Evolutionary conservation across 345 rosid species (phyloP), one percentile per base, ranked within the genome.

Genomic region (Brassica napus): DNA sequence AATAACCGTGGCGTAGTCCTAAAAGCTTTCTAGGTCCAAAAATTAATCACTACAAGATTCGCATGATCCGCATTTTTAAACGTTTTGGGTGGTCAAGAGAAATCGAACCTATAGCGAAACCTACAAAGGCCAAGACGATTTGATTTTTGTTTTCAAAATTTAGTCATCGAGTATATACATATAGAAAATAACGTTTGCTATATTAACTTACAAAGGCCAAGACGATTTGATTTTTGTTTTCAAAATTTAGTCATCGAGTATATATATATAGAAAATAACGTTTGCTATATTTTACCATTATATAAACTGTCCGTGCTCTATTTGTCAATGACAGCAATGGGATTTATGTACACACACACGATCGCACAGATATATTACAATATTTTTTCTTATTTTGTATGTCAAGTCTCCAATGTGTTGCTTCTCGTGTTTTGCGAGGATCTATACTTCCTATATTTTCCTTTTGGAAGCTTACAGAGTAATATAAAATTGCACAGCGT

Each of bases 351-450:
- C 26, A 16, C 14, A 64, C 26, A 65, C 31, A 28, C 47, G 24
- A 1, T 37, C 44, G 1, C 14, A 24, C 4, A 44, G 6, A 49
- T n/a, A 8, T 23, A 74, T 4, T 44, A 44, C n/a, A 44, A 44
- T 35, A 35, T 35, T 35, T 7, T 7, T 59, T 21, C 63, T n/a
- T 31, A 23, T 9, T 59, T 58, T 21, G 15, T 18, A 44, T 67
- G 37, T 32, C n/a, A 42, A 68, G 63, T 62, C 37, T 62, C 37
- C 1, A 34, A 58, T 26, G 12, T 18, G 58, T 63, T 54, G 30
- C 44, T 62, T 77, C 81, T 62, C 76, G 65, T 77, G 81, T 71
- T 62, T 62, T 47, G 75, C 75, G 70, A 68, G 68, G 68, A 44
- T 76, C 49, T 30, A 16, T 68, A 67, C 67, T 16, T 39, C 30